Evolutionary conservation across 2,329 filamentous ascomycete genomes (phyloP).

Genomic region (Cadophora sp.): DNA sequence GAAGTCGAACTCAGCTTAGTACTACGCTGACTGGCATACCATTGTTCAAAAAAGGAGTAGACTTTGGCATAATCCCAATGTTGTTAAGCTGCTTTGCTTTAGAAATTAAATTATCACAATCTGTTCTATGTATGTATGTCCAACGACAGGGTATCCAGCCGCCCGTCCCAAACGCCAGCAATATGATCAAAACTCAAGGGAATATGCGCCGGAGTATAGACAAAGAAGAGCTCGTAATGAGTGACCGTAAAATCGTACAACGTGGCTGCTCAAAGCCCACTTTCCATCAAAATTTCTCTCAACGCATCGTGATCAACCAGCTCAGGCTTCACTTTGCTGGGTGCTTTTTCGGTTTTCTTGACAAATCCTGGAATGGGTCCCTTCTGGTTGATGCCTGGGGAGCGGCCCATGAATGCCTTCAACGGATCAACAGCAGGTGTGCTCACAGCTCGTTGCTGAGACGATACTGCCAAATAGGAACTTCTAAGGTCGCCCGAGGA

Average conservation of each 20-base stretch:
- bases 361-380: constrained; percentile 75
- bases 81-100: background rate
- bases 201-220: constrained; percentile 12
- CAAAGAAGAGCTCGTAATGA: constrained; percentile 19
- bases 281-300: constrained; percentile 39
- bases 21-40: background rate
- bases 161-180: constrained; percentile 17
- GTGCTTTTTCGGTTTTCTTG: constrained; percentile 49
- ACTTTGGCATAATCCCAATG: background rate
- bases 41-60: background rate
- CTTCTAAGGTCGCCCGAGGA: constrained; percentile 27
- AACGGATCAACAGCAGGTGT: constrained; percentile 46
- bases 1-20: background rate
- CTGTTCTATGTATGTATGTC: constrained; percentile 10
- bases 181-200: constrained; percentile 14
- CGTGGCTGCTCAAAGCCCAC: constrained; percentile 6
- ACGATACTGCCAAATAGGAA: constrained; percentile 11
- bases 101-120: constrained; percentile 22
- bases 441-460: constrained; percentile 38
- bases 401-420: constrained; percentile 51
- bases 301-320: constrained; percentile 42
- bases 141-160: constrained; percentile 17
- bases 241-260: constrained; percentile 14
- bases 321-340: constrained; percentile 40
- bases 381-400: constrained; percentile 79